Conservation (phyloP, 164 flowering plant species). For the Chimonanthus praecox region DNA sequence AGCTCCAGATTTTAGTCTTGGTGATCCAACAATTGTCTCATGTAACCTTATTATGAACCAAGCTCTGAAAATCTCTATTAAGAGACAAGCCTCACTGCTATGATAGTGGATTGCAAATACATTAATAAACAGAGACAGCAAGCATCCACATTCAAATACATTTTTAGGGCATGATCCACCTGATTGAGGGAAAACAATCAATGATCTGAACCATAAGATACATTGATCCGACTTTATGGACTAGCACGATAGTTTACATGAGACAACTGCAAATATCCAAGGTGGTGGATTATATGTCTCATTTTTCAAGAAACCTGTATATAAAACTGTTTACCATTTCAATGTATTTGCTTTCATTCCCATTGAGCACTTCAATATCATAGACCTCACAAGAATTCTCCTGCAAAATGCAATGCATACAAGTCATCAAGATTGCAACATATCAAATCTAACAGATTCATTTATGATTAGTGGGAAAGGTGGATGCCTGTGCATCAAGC, state of each 20-base stretch:
- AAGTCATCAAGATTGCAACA: neutral
- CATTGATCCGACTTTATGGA: neutral
- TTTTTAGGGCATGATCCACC: no score
- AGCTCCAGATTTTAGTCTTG: neutral
- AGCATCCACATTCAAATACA: neutral
- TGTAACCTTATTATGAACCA: no score
- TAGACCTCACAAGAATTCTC: conserved; percentile 38
- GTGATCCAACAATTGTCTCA: neutral
- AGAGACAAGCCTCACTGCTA: no score
- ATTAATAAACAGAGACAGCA: neutral
- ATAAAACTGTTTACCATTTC: conserved; percentile 55
- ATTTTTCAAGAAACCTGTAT: neutral
- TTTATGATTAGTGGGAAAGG: neutral
- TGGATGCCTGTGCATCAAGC: conserved; percentile 47
- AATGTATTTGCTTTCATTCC: conserved; percentile 64
- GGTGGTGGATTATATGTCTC: neutral
- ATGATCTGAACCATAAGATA: neutral
- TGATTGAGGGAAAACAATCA: neutral
- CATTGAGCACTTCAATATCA: conserved; percentile 73
- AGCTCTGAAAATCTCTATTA: no score
- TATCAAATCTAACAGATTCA: neutral
- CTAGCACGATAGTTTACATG: neutral
- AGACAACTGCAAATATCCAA: neutral
- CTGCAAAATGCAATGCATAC: conserved; percentile 17
- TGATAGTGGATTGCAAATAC: no score